phyloP scores from a whole-genome alignment of 2,329 filamentous ascomycete species.

The Penicillium corylophilum region DNA sequence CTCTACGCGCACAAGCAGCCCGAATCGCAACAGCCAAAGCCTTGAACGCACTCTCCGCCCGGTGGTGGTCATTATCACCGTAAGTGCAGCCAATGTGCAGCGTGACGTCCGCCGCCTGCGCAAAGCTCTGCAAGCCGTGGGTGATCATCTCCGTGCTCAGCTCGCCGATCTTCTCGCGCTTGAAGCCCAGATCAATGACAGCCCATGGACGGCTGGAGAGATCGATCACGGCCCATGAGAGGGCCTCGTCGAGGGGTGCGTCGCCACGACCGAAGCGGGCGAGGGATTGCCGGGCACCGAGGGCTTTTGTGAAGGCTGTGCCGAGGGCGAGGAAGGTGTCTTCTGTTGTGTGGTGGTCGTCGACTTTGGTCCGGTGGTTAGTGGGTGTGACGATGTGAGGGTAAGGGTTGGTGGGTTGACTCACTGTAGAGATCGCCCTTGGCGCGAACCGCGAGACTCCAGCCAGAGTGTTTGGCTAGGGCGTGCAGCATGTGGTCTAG shows the following conservation, averaged over 20 bases:
- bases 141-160: slow-evolving; percentile 96
- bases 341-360: slow-evolving; percentile 98
- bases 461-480: slow-evolving; percentile 90
- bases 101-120: slow-evolving; percentile 85
- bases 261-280: slow-evolving; percentile 91
- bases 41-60: slow-evolving; percentile 96
- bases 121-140: slow-evolving; percentile 92
- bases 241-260: slow-evolving; percentile 89
- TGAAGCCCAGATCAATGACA: slow-evolving; percentile 79
- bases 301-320: slow-evolving; percentile 74
- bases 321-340: slow-evolving; percentile 92
- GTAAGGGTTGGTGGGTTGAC: slow-evolving; percentile 31
- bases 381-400: not conserved
- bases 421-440: slow-evolving; percentile 87
- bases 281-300: slow-evolving; percentile 75
- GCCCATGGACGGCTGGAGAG: slow-evolving; percentile 87
- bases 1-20: slow-evolving; percentile 69
- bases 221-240: slow-evolving; percentile 91
- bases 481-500: slow-evolving; percentile 99
- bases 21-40: slow-evolving; percentile 84
- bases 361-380: slow-evolving; percentile 58
- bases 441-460: slow-evolving; percentile 81
- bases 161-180: slow-evolving; percentile 89
- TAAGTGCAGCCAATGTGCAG: slow-evolving; percentile 90
- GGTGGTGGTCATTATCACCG: slow-evolving; percentile 92